These are phyloP conservation scores for Leccinum pallidistipes DNA, from an alignment of 1,284 basidiomycete species.

Conservation along the genomic window DNA sequence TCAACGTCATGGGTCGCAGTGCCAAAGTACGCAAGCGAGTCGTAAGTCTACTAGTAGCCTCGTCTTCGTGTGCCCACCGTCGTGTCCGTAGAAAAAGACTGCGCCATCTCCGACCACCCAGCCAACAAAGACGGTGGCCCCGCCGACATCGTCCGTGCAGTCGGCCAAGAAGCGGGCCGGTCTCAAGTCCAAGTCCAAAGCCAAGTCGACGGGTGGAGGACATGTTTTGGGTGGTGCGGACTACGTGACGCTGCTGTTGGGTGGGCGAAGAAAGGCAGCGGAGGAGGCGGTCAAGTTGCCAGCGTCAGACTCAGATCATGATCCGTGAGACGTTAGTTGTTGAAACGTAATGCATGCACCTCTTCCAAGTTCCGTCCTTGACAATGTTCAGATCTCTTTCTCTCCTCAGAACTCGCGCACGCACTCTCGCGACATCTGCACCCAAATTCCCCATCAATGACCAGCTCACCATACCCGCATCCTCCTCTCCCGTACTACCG, in stretches of 20 bases:
- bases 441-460: constrained; percentile 25
- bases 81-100: constrained; percentile 30
- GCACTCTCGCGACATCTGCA: constrained; percentile 26
- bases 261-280: constrained; percentile 61
- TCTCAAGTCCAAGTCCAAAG: constrained; percentile 40
- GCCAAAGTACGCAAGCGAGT: constrained; percentile 44
- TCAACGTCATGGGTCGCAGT: constrained; percentile 38
- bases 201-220: constrained; percentile 36
- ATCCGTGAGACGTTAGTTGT: background rate
- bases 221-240: constrained; percentile 72
- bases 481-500: constrained; percentile 65
- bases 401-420: constrained; percentile 4
- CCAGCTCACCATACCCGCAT: constrained; percentile 56
- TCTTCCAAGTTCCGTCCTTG: constrained; percentile 24
- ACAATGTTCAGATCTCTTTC: constrained; percentile 16
- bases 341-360: background rate
- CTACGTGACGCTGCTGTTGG: constrained; percentile 70
- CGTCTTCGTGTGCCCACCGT: background rate
- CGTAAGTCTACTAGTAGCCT: constrained; percentile 26
- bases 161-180: constrained; percentile 45
- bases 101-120: constrained; percentile 2
- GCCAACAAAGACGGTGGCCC: background rate
- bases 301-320: constrained; percentile 15
- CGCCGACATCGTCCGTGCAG: constrained; percentile 14
- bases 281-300: constrained; percentile 64